These are phyloP conservation scores for Saccharomycopsis lassenensis DNA, from an alignment of 805 yeast genomes.

Conservation along the genomic window DNA sequence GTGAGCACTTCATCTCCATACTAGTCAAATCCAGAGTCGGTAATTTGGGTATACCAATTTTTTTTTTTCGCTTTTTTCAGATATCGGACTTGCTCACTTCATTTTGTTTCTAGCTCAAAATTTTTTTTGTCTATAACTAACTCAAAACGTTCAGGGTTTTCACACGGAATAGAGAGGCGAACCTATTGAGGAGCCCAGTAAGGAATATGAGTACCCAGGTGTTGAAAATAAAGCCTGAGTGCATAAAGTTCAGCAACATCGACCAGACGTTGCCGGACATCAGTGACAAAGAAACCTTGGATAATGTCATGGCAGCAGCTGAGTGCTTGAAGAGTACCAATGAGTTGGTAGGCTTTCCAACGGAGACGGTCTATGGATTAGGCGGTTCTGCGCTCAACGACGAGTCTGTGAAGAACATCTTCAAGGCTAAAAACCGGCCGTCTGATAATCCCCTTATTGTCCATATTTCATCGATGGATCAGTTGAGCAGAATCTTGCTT, in stretches of 20 bases:
- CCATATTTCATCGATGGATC: constrained; percentile 72
- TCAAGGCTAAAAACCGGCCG: constrained; percentile 85
- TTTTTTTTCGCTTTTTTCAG: too few species aligned
- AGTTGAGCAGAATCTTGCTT: constrained; percentile 52
- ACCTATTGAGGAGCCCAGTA: background rate
- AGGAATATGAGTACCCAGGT: too few species aligned
- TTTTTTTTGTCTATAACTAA: too few species aligned
- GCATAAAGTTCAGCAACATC: constrained; percentile 11
- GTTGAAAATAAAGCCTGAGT: constrained; percentile 8
- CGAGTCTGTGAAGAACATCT: constrained; percentile 64
- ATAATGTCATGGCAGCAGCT: constrained; percentile 39
- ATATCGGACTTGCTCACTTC: too few species aligned
- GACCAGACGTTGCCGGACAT: constrained; percentile 25
- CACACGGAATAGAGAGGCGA: background rate
- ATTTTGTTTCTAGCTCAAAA: too few species aligned
- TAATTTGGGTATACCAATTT: too few species aligned
- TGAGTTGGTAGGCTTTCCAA: constrained; percentile 82
- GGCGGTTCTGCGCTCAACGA: constrained; percentile 80
- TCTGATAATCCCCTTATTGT: constrained; percentile 91
- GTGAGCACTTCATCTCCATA: too few species aligned
- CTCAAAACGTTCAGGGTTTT: too few species aligned
- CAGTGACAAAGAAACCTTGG: constrained; percentile 32
- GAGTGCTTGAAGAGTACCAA: constrained; percentile 24
- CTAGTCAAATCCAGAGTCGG: too few species aligned
- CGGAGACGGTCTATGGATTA: constrained; percentile 94